Percentiles rank a stretch among this genome's conserved stretches.
Evolutionary conservation across 306 rosid species (phyloP).

Genomic region (Glycyrrhiza uralensis): DNA sequence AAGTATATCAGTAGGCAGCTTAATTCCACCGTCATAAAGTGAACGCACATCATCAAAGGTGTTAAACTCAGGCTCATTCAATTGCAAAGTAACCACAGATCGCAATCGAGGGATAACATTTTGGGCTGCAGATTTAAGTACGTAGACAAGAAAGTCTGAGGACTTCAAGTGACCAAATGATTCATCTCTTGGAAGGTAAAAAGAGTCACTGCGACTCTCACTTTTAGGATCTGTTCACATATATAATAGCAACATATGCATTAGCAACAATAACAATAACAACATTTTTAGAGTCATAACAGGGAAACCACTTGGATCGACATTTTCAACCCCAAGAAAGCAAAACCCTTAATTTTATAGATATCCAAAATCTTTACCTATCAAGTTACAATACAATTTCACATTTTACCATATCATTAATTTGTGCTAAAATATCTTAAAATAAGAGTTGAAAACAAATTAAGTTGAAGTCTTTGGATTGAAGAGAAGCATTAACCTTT

Average conservation of each 20-base stretch:
- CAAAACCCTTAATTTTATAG: background rate
- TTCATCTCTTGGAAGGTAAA: slow-evolving; percentile 73
- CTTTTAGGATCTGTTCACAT: slow-evolving; percentile 36
- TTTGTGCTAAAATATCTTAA: background rate
- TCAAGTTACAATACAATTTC: background rate
- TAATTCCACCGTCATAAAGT: slow-evolving; percentile 61
- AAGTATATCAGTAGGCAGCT: slow-evolving; percentile 37
- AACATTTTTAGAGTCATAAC: background rate
- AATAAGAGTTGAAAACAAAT: background rate
- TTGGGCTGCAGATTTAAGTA: slow-evolving; percentile 47
- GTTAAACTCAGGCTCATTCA: too few species aligned
- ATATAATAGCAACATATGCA: background rate
- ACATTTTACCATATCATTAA: background rate
- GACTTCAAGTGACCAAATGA: slow-evolving; percentile 58
- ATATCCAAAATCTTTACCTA: background rate
- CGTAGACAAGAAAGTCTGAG: slow-evolving; percentile 49
- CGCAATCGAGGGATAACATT: slow-evolving; percentile 29
- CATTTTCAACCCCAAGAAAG: background rate
- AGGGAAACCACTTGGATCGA: background rate
- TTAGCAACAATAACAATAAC: background rate
- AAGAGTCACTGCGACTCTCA: slow-evolving; percentile 35
- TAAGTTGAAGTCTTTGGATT: background rate
- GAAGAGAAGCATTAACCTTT: slow-evolving; percentile 35
- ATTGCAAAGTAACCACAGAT: too few species aligned
- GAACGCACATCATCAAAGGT: slow-evolving; percentile 49